These are phyloP conservation scores for Lasiodiplodia hormozganensis DNA, from an alignment of 2,329 filamentous ascomycete species.

Conservation along the genomic window DNA sequence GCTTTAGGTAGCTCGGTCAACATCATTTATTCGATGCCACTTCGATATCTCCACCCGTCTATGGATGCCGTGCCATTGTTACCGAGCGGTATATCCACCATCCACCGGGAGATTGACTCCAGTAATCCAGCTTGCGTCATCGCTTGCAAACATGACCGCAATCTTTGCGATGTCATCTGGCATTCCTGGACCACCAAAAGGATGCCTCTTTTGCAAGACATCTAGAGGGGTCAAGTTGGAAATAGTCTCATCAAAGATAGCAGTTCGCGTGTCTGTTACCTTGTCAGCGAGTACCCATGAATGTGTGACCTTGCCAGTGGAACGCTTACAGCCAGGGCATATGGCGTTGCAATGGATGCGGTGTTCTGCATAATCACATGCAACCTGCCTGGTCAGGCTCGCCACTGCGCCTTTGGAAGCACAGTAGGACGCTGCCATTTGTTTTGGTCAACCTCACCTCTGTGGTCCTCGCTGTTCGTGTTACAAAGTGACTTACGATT, in stretches of 20 bases:
- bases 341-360: slow-evolving; percentile 62
- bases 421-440: slow-evolving; percentile 47
- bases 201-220: slow-evolving; percentile 36
- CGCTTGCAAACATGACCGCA: slow-evolving; percentile 55
- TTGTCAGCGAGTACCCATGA: background rate
- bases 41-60: no score
- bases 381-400: slow-evolving; percentile 54
- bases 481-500: background rate
- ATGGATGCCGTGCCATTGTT: background rate
- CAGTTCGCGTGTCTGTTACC: background rate
- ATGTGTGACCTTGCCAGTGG: no score
- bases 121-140: slow-evolving; percentile 54
- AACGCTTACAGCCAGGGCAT: slow-evolving; percentile 57
- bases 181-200: slow-evolving; percentile 41
- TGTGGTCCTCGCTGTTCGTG: background rate
- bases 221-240: background rate
- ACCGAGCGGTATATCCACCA: slow-evolving; percentile 46
- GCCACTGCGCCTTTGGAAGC: slow-evolving; percentile 59
- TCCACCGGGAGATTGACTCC: slow-evolving; percentile 50
- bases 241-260: slow-evolving; percentile 1
- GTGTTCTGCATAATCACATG: slow-evolving; percentile 57
- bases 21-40: no score
- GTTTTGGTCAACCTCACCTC: background rate
- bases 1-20: no score
- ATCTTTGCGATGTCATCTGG: slow-evolving; percentile 44